phyloP scores from a whole-genome alignment of 108 stramenopile species.

The Discostella pseudostelligera region DNA sequence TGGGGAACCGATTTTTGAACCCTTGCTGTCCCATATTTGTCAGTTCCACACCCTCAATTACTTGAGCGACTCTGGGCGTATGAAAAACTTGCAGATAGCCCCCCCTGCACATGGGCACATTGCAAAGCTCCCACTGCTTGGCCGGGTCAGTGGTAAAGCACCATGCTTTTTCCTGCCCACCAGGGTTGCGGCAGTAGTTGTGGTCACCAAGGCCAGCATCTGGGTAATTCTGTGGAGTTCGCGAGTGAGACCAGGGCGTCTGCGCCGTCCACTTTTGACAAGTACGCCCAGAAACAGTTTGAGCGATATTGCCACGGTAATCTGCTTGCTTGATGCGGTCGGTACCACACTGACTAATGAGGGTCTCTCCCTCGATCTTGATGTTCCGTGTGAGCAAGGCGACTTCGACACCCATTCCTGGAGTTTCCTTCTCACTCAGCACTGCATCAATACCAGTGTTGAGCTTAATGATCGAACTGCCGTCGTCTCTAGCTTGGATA shows the following conservation, averaged over 20 bases:
- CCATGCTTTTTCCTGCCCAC: slow-evolving; percentile 22
- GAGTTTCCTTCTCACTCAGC: slow-evolving; percentile 38
- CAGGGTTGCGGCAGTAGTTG: slow-evolving; percentile 38
- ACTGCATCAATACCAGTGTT: slow-evolving; percentile 43
- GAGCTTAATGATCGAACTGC: slow-evolving; percentile 39
- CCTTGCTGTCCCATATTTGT: slow-evolving; percentile 52
- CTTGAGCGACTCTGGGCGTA: slow-evolving; percentile 57
- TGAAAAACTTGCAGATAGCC: slow-evolving; percentile 59
- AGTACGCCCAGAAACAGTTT: slow-evolving; percentile 5
- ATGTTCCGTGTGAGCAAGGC: slow-evolving; percentile 63
- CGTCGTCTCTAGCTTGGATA: slow-evolving; percentile 27
- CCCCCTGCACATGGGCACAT: slow-evolving; percentile 33
- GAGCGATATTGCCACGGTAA: slow-evolving; percentile 24
- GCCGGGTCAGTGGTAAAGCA: slow-evolving; percentile 24
- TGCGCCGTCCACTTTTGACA: slow-evolving; percentile 30
- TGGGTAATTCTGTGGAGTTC: slow-evolving; percentile 15
- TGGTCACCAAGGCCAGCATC: slow-evolving; percentile 17
- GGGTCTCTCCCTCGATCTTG: slow-evolving; percentile 48
- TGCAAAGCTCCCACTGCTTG: slow-evolving; percentile 14
- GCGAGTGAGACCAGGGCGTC: slow-evolving; percentile 15
- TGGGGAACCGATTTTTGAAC: slow-evolving; percentile 49
- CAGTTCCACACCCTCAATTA: slow-evolving; percentile 61
- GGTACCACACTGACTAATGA: slow-evolving; percentile 18
- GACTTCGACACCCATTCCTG: slow-evolving; percentile 61
- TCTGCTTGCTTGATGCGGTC: slow-evolving; percentile 28